Conservation (phyloP, 2,329 filamentous ascomycete genomes). For the Phaeoacremonium minimum region DNA sequence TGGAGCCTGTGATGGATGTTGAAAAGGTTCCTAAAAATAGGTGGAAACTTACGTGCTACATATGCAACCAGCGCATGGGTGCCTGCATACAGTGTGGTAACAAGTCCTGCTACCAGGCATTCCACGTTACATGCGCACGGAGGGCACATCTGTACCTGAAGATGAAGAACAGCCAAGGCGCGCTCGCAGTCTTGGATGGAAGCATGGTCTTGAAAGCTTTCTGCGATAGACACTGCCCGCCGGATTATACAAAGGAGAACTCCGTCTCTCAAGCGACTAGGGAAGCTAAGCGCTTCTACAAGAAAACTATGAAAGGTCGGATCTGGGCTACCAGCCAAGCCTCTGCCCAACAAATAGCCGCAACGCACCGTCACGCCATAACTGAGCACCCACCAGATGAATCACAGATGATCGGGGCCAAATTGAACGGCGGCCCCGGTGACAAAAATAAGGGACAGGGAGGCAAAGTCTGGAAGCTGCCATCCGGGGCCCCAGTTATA, state of each 20-base stretch:
- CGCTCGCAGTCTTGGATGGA: slow-evolving; percentile 71
- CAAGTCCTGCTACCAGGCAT: slow-evolving; percentile 94
- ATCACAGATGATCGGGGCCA: slow-evolving; percentile 77
- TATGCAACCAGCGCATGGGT: slow-evolving; percentile 96
- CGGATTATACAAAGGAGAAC: slow-evolving; percentile 84
- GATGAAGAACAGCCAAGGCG: slow-evolving; percentile 90
- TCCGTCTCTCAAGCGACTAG: slow-evolving; percentile 75
- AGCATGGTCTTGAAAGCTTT: slow-evolving; percentile 86
- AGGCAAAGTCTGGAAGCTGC: slow-evolving; percentile 80
- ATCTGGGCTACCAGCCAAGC: slow-evolving; percentile 91
- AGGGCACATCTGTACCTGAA: slow-evolving; percentile 83
- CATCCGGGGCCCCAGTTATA: slow-evolving; percentile 91
- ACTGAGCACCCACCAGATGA: slow-evolving; percentile 74
- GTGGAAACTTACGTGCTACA: slow-evolving; percentile 93
- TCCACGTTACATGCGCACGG: slow-evolving; percentile 93
- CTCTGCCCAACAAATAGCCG: slow-evolving; percentile 76
- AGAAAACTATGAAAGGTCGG: slow-evolving; percentile 79
- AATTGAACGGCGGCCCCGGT: slow-evolving; percentile 69
- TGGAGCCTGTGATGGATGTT: slow-evolving; percentile 97
- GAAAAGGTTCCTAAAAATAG: slow-evolving; percentile 94
- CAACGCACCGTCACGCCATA: slow-evolving; percentile 59
- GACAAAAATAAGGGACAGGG: slow-evolving; percentile 72
- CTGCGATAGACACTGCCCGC: slow-evolving; percentile 90
- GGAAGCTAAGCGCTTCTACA: slow-evolving; percentile 86
- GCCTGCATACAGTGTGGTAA: slow-evolving; percentile 98